Percentiles rank a stretch among this genome's conserved stretches.
Conservation (phyloP, 2,329 filamentous ascomycete species). For the Phoma herbarum region DNA sequence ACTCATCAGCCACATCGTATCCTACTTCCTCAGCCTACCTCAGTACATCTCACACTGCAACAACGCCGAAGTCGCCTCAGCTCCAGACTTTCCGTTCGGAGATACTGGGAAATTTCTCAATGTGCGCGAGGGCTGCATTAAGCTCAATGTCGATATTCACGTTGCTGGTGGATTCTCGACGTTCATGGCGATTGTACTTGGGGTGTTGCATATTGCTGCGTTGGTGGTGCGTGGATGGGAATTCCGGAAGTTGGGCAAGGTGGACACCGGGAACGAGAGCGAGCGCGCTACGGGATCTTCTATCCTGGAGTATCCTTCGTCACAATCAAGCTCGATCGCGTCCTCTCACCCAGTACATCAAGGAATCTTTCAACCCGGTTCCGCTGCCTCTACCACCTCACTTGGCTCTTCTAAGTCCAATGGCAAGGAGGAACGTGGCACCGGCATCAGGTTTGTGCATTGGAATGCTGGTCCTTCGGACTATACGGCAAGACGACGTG, state of each 20-base stretch:
- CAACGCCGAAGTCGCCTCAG: background rate
- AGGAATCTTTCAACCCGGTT: background rate
- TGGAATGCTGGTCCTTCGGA: background rate
- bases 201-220: background rate
- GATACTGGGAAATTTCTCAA: background rate
- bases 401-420: background rate
- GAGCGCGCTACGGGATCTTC: background rate
- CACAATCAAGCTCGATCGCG: background rate
- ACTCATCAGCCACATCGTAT: slow-evolving; percentile 17
- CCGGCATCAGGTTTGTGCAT: background rate
- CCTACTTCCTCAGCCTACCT: slow-evolving; percentile 22
- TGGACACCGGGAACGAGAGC: too few species aligned
- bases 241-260: background rate
- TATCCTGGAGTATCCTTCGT: background rate
- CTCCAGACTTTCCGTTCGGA: background rate
- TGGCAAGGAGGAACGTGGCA: slow-evolving; percentile 3
- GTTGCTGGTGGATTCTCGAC: slow-evolving; percentile 13
- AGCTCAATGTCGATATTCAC: slow-evolving; percentile 16
- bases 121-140: slow-evolving; percentile 2
- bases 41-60: slow-evolving; percentile 17
- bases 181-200: slow-evolving; percentile 14
- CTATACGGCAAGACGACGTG: background rate
- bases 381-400: background rate
- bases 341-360: too few species aligned
- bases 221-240: background rate